These are phyloP conservation scores for Narthecium ossifragum DNA, from an alignment of 106 monocot species.

Conservation along the genomic window DNA sequence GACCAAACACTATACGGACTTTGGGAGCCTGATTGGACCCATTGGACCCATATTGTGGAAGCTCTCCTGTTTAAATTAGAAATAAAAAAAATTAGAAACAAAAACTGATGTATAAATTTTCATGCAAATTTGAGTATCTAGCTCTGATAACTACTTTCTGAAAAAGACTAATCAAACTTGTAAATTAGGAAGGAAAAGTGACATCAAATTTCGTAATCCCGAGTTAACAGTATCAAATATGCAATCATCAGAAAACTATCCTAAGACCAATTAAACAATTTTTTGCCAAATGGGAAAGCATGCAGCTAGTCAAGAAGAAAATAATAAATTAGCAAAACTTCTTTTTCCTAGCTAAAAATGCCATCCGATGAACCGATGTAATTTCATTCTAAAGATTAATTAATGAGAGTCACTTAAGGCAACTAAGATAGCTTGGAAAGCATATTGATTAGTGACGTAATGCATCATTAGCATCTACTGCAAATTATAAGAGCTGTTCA, in stretches of 20 bases:
- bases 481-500: no score
- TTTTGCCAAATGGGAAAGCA: no score
- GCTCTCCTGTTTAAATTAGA: conserved; percentile 39
- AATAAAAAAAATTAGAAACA: not conserved
- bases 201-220: no score
- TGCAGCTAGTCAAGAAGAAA: not conserved
- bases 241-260: no score
- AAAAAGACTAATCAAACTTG: not conserved
- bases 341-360: not conserved
- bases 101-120: no score
- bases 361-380: no score
- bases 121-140: not conserved
- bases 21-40: conserved; percentile 39
- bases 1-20: conserved; percentile 54
- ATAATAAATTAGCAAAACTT: not conserved
- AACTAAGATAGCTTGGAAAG: no score
- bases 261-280: no score
- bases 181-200: not conserved
- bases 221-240: not conserved
- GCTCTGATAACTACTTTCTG: not conserved
- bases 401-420: no score
- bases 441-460: no score
- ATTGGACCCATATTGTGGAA: conserved; percentile 32
- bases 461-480: no score
- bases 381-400: no score